A percentile compares a stretch with the other conserved stretches of the same genome.
phyloP scores from a whole-genome alignment of 2,329 filamentous ascomycete genomes.

The Fusarium mundagurra region DNA sequence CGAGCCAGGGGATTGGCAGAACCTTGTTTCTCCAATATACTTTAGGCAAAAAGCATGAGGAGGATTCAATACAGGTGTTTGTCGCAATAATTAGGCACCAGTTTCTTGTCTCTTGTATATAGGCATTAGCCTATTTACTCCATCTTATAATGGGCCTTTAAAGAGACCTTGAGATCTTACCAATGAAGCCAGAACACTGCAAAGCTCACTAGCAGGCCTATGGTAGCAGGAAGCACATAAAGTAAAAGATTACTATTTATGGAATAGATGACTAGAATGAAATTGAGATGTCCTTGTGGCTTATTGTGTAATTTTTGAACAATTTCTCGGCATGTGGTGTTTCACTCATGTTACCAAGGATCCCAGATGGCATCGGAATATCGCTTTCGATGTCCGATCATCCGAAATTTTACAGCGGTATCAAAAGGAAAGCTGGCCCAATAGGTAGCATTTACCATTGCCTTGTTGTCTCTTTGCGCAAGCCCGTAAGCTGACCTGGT shows the following conservation, averaged over 20 bases:
- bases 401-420: too few relatives aligned
- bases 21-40: too few relatives aligned
- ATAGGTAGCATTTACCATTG: accelerated
- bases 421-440: too few relatives aligned
- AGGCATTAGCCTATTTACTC: not conserved
- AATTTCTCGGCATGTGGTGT: not conserved
- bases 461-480: accelerated
- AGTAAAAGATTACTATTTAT: accelerated
- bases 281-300: not conserved
- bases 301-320: accelerated
- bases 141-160: accelerated
- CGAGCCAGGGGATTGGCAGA: not conserved
- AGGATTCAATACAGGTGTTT: accelerated
- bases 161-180: not conserved
- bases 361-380: not conserved
- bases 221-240: too few relatives aligned
- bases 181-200: not conserved
- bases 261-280: accelerated
- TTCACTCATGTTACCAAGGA: accelerated
- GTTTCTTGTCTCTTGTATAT: not conserved
- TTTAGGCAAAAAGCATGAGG: not conserved
- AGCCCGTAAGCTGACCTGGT: not conserved
- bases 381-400: not conserved
- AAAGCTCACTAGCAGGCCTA: not conserved
- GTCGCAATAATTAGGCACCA: accelerated